Conservation (phyloP, 1,139 yeast species). For the Petasospora rhodanensis region DNA sequence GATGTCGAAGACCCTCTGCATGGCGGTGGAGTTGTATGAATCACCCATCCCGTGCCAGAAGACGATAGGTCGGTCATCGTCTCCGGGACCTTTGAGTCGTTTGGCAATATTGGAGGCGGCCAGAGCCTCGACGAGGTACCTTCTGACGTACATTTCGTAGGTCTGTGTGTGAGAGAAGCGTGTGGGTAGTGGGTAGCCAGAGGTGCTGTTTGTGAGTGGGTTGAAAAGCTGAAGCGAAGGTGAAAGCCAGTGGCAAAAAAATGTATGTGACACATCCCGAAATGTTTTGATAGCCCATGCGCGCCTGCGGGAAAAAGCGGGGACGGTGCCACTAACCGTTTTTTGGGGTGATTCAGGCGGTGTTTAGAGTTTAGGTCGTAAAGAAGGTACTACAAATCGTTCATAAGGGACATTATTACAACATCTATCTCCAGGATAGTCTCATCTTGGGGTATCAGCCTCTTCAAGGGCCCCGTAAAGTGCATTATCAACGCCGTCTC, state of each 20-base stretch:
- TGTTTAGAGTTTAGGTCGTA: neutral
- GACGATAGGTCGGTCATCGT: slow-evolving; percentile 46
- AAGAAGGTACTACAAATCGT: neutral
- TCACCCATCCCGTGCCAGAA: slow-evolving; percentile 89
- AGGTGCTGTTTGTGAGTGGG: neutral
- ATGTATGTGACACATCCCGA: neutral
- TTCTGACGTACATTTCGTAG: slow-evolving; percentile 14
- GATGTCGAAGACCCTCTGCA: slow-evolving; percentile 42
- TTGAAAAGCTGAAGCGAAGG: neutral
- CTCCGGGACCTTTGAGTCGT: slow-evolving; percentile 10
- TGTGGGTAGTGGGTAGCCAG: neutral
- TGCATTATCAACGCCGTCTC: no score
- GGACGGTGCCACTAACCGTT: no score
- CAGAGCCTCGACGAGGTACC: slow-evolving; percentile 14
- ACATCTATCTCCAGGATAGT: no score
- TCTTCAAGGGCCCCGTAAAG: no score
- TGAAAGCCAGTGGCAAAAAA: neutral
- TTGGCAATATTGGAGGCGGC: slow-evolving; percentile 17
- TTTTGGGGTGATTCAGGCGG: no score
- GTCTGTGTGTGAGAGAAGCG: neutral
- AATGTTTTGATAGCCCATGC: neutral
- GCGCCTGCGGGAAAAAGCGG: no score
- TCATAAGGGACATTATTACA: no score
- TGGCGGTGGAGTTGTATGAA: slow-evolving; percentile 58
- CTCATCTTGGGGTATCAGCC: no score